phyloP scores from a whole-genome alignment of 2,329 filamentous ascomycete genomes.

The Aspergillus fischeri region DNA sequence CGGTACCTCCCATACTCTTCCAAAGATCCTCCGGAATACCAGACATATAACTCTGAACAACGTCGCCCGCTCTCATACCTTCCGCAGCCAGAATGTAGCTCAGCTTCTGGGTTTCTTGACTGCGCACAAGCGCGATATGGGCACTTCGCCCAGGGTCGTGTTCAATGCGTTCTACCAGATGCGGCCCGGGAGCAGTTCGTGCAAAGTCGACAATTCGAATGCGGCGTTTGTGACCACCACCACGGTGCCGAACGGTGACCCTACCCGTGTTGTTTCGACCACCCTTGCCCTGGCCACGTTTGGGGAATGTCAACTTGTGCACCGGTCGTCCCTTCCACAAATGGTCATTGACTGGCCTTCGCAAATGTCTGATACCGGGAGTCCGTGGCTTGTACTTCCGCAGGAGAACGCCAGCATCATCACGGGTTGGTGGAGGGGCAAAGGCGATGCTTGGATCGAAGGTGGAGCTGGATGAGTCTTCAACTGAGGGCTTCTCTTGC shows the following conservation, averaged over 20 bases:
- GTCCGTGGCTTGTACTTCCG: constrained; percentile 92
- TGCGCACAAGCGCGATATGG: constrained; percentile 83
- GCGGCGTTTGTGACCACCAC: constrained; percentile 85
- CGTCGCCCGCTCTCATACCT: constrained; percentile 85
- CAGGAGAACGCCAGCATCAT: constrained; percentile 48
- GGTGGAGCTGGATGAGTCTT: constrained; percentile 33
- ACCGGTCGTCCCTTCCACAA: constrained; percentile 90
- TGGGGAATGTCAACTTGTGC: constrained; percentile 78
- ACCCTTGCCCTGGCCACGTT: constrained; percentile 89
- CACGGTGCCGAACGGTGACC: constrained; percentile 85
- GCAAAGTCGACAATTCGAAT: constrained; percentile 90
- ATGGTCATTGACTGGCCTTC: constrained; percentile 90
- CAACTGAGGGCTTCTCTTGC: constrained; percentile 23
- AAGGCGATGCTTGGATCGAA: constrained; percentile 38
- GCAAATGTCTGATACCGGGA: constrained; percentile 85
- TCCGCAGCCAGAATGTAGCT: constrained; percentile 95
- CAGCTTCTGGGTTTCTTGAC: constrained; percentile 67
- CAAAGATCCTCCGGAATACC: constrained; percentile 86
- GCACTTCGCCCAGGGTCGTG: constrained; percentile 91
- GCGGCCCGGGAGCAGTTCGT: constrained; percentile 72
- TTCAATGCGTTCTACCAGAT: constrained; percentile 88
- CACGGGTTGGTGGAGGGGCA: constrained; percentile 43
- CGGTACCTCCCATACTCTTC: constrained; percentile 83
- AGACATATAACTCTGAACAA: constrained; percentile 83
- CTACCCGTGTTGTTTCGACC: constrained; percentile 83